A percentile compares a stretch with the other conserved stretches of the same genome.
Evolutionary conservation across 1,139 yeast genomes (phyloP).

Genomic region (Magnusiomyces fungicola): DNA sequence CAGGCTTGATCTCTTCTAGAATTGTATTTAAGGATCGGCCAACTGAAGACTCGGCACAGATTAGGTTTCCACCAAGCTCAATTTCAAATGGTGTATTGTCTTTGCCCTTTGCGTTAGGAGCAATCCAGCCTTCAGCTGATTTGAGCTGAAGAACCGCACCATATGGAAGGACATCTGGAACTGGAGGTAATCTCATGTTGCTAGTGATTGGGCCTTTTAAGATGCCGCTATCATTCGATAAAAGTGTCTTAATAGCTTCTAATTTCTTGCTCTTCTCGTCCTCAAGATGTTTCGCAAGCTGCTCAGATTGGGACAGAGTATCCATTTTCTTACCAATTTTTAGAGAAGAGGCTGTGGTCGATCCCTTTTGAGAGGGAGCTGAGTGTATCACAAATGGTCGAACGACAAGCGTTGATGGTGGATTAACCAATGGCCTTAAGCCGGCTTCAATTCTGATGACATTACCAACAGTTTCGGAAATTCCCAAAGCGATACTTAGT

Average conservation of each 20-base stretch:
- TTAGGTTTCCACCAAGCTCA: conserved; percentile 48
- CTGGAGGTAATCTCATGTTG: conserved; percentile 37
- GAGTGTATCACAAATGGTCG: conserved; percentile 52
- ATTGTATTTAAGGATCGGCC: conserved; percentile 24
- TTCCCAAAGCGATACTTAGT: conserved; percentile 53
- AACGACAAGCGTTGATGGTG: conserved; percentile 41
- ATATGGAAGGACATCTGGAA: conserved; percentile 42
- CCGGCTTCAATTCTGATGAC: conserved; percentile 50
- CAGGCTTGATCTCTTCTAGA: conserved; percentile 5
- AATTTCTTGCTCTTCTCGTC: conserved; percentile 20
- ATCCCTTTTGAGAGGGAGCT: conserved; percentile 32
- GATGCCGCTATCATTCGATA: conserved; percentile 11
- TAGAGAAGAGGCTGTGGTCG: conserved; percentile 19
- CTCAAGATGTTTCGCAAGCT: conserved; percentile 22
- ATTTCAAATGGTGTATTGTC: conserved; percentile 29
- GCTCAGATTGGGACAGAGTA: conserved; percentile 9
- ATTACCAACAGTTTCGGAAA: conserved; percentile 44
- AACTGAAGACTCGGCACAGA: conserved; percentile 46
- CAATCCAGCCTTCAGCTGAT: conserved; percentile 43
- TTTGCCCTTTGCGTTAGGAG: conserved; percentile 21
- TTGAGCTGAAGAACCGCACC: conserved; percentile 61
- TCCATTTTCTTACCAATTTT: conserved; percentile 24
- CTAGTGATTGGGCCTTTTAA: conserved; percentile 24
- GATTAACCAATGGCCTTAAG: conserved; percentile 34
- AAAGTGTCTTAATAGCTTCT: conserved; percentile 4